A percentile compares a stretch with the other conserved stretches of the same genome.
Conservation (phyloP, 139 green algal genomes). For the Pycnococcus provasolii region DNA sequence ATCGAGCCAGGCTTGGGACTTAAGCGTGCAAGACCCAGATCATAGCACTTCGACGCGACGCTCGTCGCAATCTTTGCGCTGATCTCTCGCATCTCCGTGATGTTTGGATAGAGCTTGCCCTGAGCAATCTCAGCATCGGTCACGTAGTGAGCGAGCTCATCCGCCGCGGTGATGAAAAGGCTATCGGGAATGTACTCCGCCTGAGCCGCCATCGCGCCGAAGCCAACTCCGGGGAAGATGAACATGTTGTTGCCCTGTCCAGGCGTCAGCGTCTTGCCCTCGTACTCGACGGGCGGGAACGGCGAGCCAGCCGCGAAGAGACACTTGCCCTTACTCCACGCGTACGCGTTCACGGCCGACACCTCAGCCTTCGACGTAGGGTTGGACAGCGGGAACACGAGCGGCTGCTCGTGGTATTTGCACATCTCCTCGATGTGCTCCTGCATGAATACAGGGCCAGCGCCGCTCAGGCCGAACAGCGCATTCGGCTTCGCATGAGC, state of each 20-base stretch:
- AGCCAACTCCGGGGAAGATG: conserved; percentile 31
- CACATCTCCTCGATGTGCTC: conserved; percentile 7
- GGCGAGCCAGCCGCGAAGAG: conserved; percentile 76
- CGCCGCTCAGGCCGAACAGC: conserved; percentile 47
- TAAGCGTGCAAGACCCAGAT: neutral
- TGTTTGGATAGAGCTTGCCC: conserved; percentile 6
- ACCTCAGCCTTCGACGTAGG: conserved; percentile 67
- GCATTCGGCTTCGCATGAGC: conserved; percentile 51
- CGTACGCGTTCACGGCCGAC: conserved; percentile 20
- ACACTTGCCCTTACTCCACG: conserved; percentile 43
- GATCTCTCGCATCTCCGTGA: conserved; percentile 6
- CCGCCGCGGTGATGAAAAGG: conserved; percentile 59
- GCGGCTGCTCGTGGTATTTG: conserved; percentile 42
- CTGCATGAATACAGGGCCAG: conserved; percentile 37
- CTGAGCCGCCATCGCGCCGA: too few relatives aligned
- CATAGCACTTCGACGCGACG: neutral
- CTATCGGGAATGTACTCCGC: conserved; percentile 44
- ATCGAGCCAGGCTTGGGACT: neutral
- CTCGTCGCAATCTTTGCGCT: neutral
- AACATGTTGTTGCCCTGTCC: conserved; percentile 40
- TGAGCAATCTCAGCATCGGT: conserved; percentile 9
- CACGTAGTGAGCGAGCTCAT: conserved; percentile 43
- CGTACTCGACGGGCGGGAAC: conserved; percentile 45
- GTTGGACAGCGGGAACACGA: conserved; percentile 89
- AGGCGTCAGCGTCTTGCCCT: neutral